Conservation (phyloP, 2,329 filamentous ascomycete genomes). For the Volutella citrinella region DNA sequence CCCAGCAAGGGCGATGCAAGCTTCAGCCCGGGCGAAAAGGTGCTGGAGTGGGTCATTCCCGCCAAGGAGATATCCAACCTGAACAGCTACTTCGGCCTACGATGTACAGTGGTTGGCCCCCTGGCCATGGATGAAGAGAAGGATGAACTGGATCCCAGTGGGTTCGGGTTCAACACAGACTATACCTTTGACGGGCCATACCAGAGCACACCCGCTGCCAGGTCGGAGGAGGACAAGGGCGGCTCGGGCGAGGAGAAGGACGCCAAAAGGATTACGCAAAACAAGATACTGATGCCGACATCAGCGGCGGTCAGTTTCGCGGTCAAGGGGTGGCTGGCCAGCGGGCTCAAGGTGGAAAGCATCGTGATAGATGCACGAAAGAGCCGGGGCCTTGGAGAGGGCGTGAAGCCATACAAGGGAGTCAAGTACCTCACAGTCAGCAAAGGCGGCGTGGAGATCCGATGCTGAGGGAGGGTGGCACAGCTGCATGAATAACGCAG, state of each 20-base stretch:
- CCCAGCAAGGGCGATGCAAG: conserved; percentile 79
- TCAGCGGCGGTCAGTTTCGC: conserved; percentile 72
- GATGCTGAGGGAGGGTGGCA: conserved; percentile 48
- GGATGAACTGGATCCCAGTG: conserved; percentile 47
- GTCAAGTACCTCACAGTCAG: conserved; percentile 91
- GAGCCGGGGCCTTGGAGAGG: conserved; percentile 80
- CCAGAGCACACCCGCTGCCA: conserved; percentile 41
- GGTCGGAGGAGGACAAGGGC: conserved; percentile 29
- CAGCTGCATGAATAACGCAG: too few species aligned
- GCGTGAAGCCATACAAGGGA: conserved; percentile 93
- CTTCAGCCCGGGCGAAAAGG: conserved; percentile 69
- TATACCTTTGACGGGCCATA: conserved; percentile 57
- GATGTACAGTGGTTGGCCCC: conserved; percentile 74
- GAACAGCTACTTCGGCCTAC: conserved; percentile 67
- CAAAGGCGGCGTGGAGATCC: conserved; percentile 61
- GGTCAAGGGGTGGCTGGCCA: conserved; percentile 66
- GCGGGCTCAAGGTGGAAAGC: conserved; percentile 65
- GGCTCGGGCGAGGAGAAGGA: conserved; percentile 45
- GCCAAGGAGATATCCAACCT: conserved; percentile 71
- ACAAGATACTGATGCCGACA: conserved; percentile 76
- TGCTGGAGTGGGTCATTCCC: conserved; percentile 80
- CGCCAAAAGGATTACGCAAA: conserved; percentile 59
- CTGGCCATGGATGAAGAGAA: conserved; percentile 48
- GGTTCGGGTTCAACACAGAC: conserved; percentile 49
- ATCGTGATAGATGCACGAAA: conserved; percentile 71